Evolutionary conservation across 495 filamentous ascomycete species (phyloP), one percentile per base, ranked within the genome.

Genomic region (Neurospora tetrasperma): DNA sequence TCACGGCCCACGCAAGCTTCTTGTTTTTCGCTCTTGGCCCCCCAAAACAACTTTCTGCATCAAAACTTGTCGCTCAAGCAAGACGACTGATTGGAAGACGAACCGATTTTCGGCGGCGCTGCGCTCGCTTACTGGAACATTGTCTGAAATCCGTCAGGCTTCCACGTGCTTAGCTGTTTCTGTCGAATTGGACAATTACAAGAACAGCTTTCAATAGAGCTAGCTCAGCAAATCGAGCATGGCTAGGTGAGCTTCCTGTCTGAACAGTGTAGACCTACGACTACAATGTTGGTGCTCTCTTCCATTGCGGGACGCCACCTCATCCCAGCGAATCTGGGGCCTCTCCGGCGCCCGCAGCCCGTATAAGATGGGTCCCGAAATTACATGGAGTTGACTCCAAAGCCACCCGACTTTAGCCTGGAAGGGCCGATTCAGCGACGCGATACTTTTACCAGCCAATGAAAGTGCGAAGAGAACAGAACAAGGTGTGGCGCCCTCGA

Each of bases 401-500:
- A 66, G 43, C n/a, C 16, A 20, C 66, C 66, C 74, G 80, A 75
- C 48, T 81, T 81, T 82, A 82, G 80, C 79, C 80, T 80, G 79
- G 79, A 81, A 82, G 79, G 80, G 78, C 80, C 80, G 79, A 81
- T 81, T 81, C 77, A 74, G 72, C 75, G 71, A 75, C 71, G 71
- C 68, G 70, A 73, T 44, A 72, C 74, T 78, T 80, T 74, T 79
- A 69, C 79, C 78, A 76, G 68, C 80, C 80, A 79, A 80, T 80
- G 42, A 66, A 76, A 80, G 78, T 78, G 75, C 43, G 41, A 71
- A 74, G 73, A 68, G 73, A 71, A 71, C 71, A 75, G 78, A 80
- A 82, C 80, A 82, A 81, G 80, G 79, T 82, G 80, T 79, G 80
- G 79, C 80, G 54, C 31, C 54, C 54, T 66, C 23, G 7, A 18